phyloP scores from a whole-genome alignment of 139 green algal genomes.

The Asterochloris erici region DNA sequence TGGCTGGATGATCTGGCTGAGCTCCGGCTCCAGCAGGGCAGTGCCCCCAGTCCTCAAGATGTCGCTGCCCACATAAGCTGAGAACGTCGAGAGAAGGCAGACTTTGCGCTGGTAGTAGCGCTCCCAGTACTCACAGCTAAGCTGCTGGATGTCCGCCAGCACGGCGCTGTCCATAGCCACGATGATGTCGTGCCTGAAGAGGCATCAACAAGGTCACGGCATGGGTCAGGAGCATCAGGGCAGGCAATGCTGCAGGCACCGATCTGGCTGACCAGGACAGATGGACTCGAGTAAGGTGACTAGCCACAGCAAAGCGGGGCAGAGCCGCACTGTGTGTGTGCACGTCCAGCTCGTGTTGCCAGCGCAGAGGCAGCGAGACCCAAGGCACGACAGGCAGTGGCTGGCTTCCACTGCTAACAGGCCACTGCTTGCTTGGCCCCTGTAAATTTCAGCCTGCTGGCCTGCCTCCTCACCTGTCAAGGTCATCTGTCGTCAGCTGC shows the following conservation, averaged over 20 bases:
- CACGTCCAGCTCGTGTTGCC: background rate
- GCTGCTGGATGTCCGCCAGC: conserved; percentile 15
- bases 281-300: background rate
- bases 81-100: conserved; percentile 26
- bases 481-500: conserved; percentile 31
- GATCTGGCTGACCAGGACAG: background rate
- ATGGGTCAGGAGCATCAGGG: background rate
- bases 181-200: conserved; percentile 22
- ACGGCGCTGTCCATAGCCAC: conserved; percentile 23
- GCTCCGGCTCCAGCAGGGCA: conserved; percentile 24
- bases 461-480: conserved; percentile 24
- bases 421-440: background rate
- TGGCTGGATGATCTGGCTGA: conserved; percentile 13
- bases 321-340: background rate
- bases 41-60: conserved; percentile 22
- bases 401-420: background rate
- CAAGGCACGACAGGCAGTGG: background rate
- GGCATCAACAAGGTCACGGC: background rate
- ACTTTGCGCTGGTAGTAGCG: conserved; percentile 23
- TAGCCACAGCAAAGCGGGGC: background rate
- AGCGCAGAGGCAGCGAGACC: background rate
- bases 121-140: conserved; percentile 11
- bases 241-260: background rate
- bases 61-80: conserved; percentile 15
- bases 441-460: background rate